Evolutionary conservation across 768 basidiomycete genomes (phyloP).

Genomic region (Phlebiopsis flavidoalba): DNA sequence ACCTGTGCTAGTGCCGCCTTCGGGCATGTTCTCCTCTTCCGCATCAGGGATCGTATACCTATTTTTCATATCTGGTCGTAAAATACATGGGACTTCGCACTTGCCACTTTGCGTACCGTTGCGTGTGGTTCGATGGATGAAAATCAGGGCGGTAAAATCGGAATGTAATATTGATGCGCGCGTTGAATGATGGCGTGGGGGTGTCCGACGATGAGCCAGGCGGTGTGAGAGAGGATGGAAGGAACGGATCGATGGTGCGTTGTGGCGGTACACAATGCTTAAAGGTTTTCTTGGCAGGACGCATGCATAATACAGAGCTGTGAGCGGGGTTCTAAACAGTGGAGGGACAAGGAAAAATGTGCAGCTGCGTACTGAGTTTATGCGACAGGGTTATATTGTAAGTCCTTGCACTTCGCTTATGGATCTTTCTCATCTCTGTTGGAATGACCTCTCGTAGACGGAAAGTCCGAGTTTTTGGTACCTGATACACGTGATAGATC

Average conservation of each 20-base stretch:
- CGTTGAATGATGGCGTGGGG: constrained; percentile 45
- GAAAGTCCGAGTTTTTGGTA: constrained; percentile 62
- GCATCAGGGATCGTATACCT: constrained; percentile 25
- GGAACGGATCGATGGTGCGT: constrained; percentile 62
- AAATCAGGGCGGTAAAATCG: constrained; percentile 86
- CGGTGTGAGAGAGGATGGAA: constrained; percentile 36
- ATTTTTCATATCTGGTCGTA: constrained; percentile 79
- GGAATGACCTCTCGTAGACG: constrained; percentile 76
- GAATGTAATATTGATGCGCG: constrained; percentile 82
- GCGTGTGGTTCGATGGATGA: constrained; percentile 54
- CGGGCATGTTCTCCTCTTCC: not conserved
- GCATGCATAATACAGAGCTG: constrained; percentile 88
- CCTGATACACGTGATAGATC: constrained; percentile 34
- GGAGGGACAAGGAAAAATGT: not conserved
- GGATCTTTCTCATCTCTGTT: constrained; percentile 48
- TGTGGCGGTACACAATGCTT: constrained; percentile 80
- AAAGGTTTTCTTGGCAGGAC: constrained; percentile 73
- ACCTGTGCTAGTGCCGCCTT: not conserved
- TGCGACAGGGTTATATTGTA: constrained; percentile 74
- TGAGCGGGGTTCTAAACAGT: not conserved
- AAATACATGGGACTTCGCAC: constrained; percentile 64
- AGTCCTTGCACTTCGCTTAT: constrained; percentile 57
- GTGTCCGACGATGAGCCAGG: constrained; percentile 9
- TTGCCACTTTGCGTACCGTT: constrained; percentile 71
- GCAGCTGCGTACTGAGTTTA: constrained; percentile 56